phyloP scores from a whole-genome alignment of 2,329 filamentous ascomycete species.

The Diplodia scrobiculata region DNA sequence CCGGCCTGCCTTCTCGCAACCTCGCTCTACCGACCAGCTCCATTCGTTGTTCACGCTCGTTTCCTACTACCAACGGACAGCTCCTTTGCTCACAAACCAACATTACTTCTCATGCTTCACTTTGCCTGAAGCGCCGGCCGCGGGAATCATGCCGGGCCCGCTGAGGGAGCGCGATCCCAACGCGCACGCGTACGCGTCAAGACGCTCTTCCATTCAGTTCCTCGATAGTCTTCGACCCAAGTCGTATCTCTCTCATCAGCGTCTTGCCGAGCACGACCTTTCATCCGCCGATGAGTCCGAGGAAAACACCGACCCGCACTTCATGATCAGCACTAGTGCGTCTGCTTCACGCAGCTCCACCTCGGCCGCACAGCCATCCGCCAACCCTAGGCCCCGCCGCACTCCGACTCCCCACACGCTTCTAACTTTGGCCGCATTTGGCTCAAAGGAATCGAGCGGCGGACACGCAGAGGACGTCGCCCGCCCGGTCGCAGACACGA shows the following conservation, averaged over 20 bases:
- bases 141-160: slow-evolving; percentile 29
- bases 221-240: slow-evolving; percentile 3
- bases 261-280: slow-evolving; percentile 32
- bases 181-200: slow-evolving; percentile 30
- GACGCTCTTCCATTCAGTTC: slow-evolving; percentile 22
- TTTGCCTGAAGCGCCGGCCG: not conserved
- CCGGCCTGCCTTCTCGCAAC: not conserved
- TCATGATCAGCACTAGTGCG: slow-evolving; percentile 36
- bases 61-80: not conserved
- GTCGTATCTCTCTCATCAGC: slow-evolving; percentile 16
- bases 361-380: slow-evolving; percentile 20
- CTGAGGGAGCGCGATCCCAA: slow-evolving; percentile 35
- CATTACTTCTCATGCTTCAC: not conserved
- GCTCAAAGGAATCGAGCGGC: slow-evolving; percentile 19
- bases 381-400: slow-evolving; percentile 11
- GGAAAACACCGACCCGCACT: slow-evolving; percentile 30
- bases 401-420: slow-evolving; percentile 27
- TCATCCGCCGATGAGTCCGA: slow-evolving; percentile 14
- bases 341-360: slow-evolving; percentile 34
- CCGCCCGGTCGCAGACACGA: not conserved
- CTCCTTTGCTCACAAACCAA: slow-evolving; percentile 10
- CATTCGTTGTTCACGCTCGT: slow-evolving; percentile 14
- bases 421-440: slow-evolving; percentile 12
- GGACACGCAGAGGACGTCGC: slow-evolving; percentile 24
- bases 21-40: not conserved